Evolutionary conservation across 2,329 filamentous ascomycete genomes (phyloP), one percentile per base, ranked within the genome.

Genomic region (Pseudocercospora fijiensis): DNA sequence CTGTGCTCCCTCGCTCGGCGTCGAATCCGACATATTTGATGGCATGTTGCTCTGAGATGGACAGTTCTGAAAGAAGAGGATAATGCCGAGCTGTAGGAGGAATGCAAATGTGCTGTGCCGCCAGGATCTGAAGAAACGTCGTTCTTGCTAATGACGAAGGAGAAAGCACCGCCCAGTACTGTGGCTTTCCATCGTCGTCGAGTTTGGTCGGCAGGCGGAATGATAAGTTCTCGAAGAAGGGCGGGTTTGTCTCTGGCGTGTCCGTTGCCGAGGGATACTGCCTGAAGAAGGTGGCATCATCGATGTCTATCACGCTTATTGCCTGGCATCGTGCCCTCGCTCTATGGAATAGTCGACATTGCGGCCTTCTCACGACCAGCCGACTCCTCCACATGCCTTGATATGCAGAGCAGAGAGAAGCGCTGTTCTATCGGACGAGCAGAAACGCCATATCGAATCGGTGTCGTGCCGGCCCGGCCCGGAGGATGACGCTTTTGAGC

Each of bases 21-120:
- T 92, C 90, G 73, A 98, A 98, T 0, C 95, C 94, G 9, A 98
- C 92, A 80, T 96, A 94, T 70, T 89, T 88, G 63, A 99, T 89
- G 0, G 92, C 92, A 68, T 83, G 83, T 11, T 82, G 81, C 0
- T 90, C 86, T 81, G 82, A 70, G 79, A 83, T 55, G 85, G 83
- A 2, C 84, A 86, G 13, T 3, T 70, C 68, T 1, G 88, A 84
- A 1, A 98, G 84, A 74, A 90, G 90, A 0, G 95, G 95, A 74
- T 88, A 97, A 6, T 87, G 86, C 52, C 93, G 85, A 1, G 91
- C 89, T 3, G 82, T 84, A 0, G 92, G 89, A 4, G 94, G 94
- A 6, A 90, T 80, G 74, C 87, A 90, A 30, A 96, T 79, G 69
- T 93, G 84, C 63, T 89, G 85, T 8, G 93, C 94, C 30, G 88